Percentiles rank a stretch among this genome's conserved stretches.
These are phyloP conservation scores for Cairneyella variabilis DNA, from an alignment of 495 filamentous ascomycete species.

Conservation along the genomic window DNA sequence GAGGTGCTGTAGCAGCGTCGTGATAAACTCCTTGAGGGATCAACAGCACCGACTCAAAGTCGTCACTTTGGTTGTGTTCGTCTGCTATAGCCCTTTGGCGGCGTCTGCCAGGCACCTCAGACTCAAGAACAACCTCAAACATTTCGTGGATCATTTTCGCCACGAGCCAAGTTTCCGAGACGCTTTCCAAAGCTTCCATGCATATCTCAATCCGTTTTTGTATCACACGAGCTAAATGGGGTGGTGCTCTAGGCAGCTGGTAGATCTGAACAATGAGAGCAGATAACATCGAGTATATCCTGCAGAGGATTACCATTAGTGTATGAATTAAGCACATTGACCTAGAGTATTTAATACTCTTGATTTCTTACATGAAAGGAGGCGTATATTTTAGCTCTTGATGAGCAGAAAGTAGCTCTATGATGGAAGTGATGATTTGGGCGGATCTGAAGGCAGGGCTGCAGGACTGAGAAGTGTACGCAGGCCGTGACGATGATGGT, in stretches of 20 bases:
- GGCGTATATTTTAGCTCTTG: slow-evolving; percentile 5
- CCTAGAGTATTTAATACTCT: no score
- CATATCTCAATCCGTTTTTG: not conserved
- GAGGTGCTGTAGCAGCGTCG: no score
- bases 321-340: no score
- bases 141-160: slow-evolving; percentile 3
- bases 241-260: not conserved
- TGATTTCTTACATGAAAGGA: slow-evolving; percentile 13
- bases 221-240: not conserved
- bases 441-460: slow-evolving; percentile 2
- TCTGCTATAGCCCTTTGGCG: no score
- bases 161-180: slow-evolving; percentile 8
- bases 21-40: no score
- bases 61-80: no score
- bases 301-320: not conserved
- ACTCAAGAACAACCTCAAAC: not conserved
- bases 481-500: not conserved
- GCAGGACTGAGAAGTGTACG: not conserved
- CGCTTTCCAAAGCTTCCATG: slow-evolving; percentile 5
- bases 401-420: slow-evolving; percentile 1
- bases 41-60: no score
- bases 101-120: no score
- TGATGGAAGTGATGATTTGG: not conserved
- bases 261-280: slow-evolving; percentile 11
- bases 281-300: slow-evolving; percentile 8